Percentiles rank a stretch among this genome's conserved stretches.
These are phyloP conservation scores for Russula foetens DNA, from an alignment of 768 basidiomycete species.

Conservation along the genomic window DNA sequence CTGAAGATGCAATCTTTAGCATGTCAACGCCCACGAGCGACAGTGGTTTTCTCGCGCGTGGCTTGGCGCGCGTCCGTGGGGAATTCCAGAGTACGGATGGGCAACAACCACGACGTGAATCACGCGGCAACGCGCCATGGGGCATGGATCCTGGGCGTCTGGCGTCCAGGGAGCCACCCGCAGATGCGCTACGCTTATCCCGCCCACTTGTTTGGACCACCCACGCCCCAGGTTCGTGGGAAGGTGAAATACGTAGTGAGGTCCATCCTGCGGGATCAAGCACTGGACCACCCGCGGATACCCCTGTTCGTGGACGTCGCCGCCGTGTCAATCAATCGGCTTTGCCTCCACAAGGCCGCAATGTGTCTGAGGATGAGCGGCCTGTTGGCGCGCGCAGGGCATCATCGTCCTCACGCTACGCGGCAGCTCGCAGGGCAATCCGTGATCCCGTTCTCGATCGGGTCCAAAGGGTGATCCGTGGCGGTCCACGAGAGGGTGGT, in stretches of 20 bases:
- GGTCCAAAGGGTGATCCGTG: conserved; percentile 13
- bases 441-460: conserved; percentile 10
- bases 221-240: conserved; percentile 5
- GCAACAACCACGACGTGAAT: conserved; percentile 3
- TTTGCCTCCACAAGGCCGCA: conserved; percentile 10
- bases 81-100: conserved; percentile 1
- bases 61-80: conserved; percentile 6
- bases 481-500: conserved; percentile 8
- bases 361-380: conserved; percentile 12
- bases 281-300: not conserved
- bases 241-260: conserved; percentile 1
- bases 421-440: conserved; percentile 5
- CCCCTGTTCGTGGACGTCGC: conserved; percentile 3
- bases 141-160: conserved; percentile 1
- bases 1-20: conserved; percentile 3
- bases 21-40: not conserved
- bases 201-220: conserved; percentile 12
- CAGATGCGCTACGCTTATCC: conserved; percentile 10
- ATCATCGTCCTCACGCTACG: conserved; percentile 10
- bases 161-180: conserved; percentile 8
- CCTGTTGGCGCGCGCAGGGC: conserved; percentile 5
- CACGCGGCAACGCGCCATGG: not conserved
- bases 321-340: conserved; percentile 13
- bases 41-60: not conserved
- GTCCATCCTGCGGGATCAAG: not conserved